A percentile compares a stretch with the other conserved stretches of the same genome.
Conservation (phyloP, 139 green algal genomes). For the Mesostigma viride region DNA sequence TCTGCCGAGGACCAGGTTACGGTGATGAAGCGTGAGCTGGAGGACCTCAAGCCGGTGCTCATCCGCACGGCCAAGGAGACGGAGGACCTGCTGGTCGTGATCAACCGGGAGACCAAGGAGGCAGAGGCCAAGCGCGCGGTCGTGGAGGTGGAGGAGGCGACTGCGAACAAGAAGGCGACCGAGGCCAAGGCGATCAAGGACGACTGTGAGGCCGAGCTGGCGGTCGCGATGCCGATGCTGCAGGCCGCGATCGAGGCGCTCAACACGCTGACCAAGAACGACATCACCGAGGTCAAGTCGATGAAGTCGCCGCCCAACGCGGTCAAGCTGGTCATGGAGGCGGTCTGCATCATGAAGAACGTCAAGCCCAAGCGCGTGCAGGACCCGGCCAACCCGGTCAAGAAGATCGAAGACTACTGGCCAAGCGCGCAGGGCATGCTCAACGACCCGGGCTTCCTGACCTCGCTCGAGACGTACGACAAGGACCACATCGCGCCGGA, state of each 20-base stretch:
- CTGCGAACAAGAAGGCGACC: conserved; percentile 37
- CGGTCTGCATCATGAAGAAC: conserved; percentile 38
- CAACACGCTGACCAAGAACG: conserved; percentile 62
- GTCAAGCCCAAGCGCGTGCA: conserved; percentile 36
- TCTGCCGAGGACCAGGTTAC: conserved; percentile 40
- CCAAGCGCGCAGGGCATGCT: conserved; percentile 42
- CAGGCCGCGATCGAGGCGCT: conserved; percentile 52
- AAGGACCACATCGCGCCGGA: conserved; percentile 61
- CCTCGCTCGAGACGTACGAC: conserved; percentile 47
- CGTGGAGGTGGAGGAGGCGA: conserved; percentile 59
- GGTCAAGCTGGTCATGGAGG: conserved; percentile 47
- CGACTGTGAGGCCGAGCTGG: conserved; percentile 20
- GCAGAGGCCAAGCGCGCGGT: conserved; percentile 41
- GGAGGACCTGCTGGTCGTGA: conserved; percentile 51
- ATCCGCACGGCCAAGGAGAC: conserved; percentile 52
- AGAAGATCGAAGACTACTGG: conserved; percentile 47
- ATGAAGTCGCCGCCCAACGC: conserved; percentile 63
- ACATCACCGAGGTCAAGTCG: conserved; percentile 71
- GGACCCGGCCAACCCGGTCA: conserved; percentile 31
- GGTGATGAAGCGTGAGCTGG: conserved; percentile 64
- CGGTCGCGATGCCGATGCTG: conserved; percentile 53
- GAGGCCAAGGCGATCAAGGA: conserved; percentile 30
- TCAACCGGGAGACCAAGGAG: conserved; percentile 40
- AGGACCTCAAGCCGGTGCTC: conserved; percentile 64
- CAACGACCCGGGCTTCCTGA: conserved; percentile 56